Evolutionary conservation across 2,329 filamentous ascomycete species (phyloP).

Genomic region (Colletotrichum sansevieriae): DNA sequence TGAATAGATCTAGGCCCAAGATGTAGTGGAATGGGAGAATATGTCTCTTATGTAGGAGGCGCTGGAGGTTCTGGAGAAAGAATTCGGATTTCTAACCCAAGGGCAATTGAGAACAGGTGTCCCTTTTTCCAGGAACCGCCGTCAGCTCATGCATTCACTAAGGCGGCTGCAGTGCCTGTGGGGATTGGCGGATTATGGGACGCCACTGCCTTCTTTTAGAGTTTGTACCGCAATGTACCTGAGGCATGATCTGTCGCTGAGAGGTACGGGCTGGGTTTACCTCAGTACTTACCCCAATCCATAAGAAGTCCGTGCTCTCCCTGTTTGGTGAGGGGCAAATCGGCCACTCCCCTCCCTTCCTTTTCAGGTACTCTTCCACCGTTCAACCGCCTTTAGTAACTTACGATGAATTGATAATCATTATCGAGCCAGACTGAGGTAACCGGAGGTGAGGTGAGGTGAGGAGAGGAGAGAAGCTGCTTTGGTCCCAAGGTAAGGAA

Average conservation of each 20-base stretch:
- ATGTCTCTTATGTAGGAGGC: slow-evolving; percentile 36
- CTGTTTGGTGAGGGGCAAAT: slow-evolving; percentile 40
- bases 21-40: slow-evolving; percentile 19
- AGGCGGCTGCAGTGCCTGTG: slow-evolving; percentile 34
- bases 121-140: slow-evolving; percentile 42
- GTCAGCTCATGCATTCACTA: slow-evolving; percentile 41
- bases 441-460: not conserved
- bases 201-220: slow-evolving; percentile 5
- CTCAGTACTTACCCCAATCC: slow-evolving; percentile 38
- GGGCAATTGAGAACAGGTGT: slow-evolving; percentile 43
- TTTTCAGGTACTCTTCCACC: slow-evolving; percentile 25
- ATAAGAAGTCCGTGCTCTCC: slow-evolving; percentile 22
- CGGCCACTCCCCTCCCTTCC: slow-evolving; percentile 15
- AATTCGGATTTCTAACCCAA: slow-evolving; percentile 36
- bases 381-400: slow-evolving; percentile 18
- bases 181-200: slow-evolving; percentile 24
- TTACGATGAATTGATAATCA: slow-evolving; percentile 41
- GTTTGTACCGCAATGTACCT: slow-evolving; percentile 4
- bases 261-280: not conserved
- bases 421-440: slow-evolving; percentile 10
- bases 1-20: slow-evolving; percentile 13
- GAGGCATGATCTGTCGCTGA: not conserved
- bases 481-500: no score
- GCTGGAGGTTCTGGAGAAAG: slow-evolving; percentile 34
- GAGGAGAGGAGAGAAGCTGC: slow-evolving; percentile 7